Evolutionary conservation across 1,284 basidiomycete genomes (phyloP), one percentile per base, ranked within the genome.

Genomic region (Leccinum ponderosum): DNA sequence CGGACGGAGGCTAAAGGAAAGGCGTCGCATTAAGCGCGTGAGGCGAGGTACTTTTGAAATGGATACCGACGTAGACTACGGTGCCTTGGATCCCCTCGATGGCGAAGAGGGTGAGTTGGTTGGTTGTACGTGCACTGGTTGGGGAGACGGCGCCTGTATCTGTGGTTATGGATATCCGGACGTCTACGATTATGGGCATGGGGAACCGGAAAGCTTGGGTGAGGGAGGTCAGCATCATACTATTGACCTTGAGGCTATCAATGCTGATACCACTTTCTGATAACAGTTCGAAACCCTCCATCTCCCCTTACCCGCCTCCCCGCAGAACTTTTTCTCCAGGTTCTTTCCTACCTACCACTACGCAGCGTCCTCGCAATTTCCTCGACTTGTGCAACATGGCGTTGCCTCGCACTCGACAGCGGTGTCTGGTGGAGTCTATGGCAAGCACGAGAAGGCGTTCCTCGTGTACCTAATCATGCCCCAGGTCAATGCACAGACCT

Each of bases 101-200:
- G 90, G 88, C 42, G 91, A 93, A 69, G 91, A 92, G 73, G 90
- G 90, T 15, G 91, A 93, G 67, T 79, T 93, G 55, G 58, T 73
- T 22, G 71, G 70, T 8, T 72, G 70, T 57, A 72, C 68, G 3
- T 72, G 70, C 51, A 81, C 89, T 53, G 65, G 71, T 20, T 73
- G 69, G 71, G 90, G 91, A 64, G 89, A 91, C 66, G 90, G 91
- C 69, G 90, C 86, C 4, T 93, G 70, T 17, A 55, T 61, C 15
- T 75, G 90, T 70, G 73, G 90, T 85, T 76, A 85, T 88, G 66
- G 87, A 79, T 66, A 75, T 73, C 39, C 71, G 64, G 76, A 78
- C 22, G 73, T 72, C 52, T 72, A 72, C 37, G 77, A 77, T 53
- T 65, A 62, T 39, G 63, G 55, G 3, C 62, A 58, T 31, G 61